Percentiles rank a stretch among this genome's conserved stretches.
These are phyloP conservation scores for Planoprotostelium fungivorum DNA, from an alignment of 78 protist species.

Conservation along the genomic window DNA sequence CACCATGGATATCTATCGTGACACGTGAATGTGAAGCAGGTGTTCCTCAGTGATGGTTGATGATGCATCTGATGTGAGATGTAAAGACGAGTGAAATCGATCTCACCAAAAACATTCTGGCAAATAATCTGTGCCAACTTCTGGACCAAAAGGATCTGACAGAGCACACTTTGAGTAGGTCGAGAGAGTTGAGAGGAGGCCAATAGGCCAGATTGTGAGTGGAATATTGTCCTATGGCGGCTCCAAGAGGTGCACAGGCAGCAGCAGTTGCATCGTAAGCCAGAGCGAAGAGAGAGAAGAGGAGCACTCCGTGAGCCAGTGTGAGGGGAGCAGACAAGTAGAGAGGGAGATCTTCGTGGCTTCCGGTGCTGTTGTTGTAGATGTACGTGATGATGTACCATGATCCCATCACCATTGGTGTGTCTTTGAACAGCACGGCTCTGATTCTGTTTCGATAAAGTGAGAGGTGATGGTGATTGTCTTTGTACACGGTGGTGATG, in stretches of 20 bases:
- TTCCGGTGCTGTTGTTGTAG: neutral
- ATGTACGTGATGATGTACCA: neutral
- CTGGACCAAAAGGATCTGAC: neutral
- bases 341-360: neutral
- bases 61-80: too few relatives aligned
- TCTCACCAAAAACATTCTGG: neutral
- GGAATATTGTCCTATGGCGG: neutral
- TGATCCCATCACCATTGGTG: neutral
- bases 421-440: neutral
- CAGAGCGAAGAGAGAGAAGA: neutral
- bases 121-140: neutral
- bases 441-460: neutral
- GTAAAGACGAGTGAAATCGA: too few relatives aligned
- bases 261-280: neutral
- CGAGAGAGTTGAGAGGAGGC: neutral
- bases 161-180: neutral
- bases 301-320: neutral
- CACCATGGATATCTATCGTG: too few relatives aligned
- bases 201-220: neutral
- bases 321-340: neutral
- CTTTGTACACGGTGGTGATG: neutral
- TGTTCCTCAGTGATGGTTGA: too few relatives aligned
- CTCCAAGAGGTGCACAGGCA: neutral
- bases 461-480: too few relatives aligned
- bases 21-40: too few relatives aligned